Conservation (phyloP, 2,329 filamentous ascomycete species). For the Diplodia corticola region DNA sequence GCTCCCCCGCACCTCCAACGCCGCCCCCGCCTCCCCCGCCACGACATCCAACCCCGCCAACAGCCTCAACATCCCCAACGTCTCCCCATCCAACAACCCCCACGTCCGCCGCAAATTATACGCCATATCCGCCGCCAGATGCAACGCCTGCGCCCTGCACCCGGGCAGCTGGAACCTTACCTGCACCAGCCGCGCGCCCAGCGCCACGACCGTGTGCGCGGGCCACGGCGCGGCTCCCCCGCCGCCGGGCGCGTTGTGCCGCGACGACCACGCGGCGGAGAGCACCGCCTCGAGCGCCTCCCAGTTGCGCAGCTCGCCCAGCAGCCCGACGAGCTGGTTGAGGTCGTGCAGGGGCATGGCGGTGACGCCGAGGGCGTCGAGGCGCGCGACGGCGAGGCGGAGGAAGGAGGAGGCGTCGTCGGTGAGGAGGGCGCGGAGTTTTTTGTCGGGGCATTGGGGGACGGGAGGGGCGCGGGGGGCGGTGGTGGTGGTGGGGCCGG, state of each 20-base stretch:
- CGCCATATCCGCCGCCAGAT: slow-evolving; percentile 55
- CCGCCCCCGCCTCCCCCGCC: slow-evolving; percentile 38
- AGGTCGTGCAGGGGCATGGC: slow-evolving; percentile 44
- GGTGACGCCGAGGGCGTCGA: slow-evolving; percentile 44
- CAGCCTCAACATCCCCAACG: slow-evolving; percentile 51
- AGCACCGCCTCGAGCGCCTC: slow-evolving; percentile 41
- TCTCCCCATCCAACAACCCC: slow-evolving; percentile 49
- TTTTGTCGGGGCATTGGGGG: slow-evolving; percentile 34
- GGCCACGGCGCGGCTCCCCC: slow-evolving; percentile 32
- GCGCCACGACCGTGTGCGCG: slow-evolving; percentile 47
- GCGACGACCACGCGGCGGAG: slow-evolving; percentile 38
- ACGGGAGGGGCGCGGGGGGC: no score
- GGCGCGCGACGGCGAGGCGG: slow-evolving; percentile 38
- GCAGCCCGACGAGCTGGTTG: slow-evolving; percentile 46
- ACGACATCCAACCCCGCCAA: slow-evolving; percentile 52
- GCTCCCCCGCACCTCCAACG: slow-evolving; percentile 33
- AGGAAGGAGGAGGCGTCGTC: slow-evolving; percentile 44
- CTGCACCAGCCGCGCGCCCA: slow-evolving; percentile 54
- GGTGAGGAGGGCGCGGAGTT: slow-evolving; percentile 42
- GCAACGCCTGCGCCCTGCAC: slow-evolving; percentile 41
- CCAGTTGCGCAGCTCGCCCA: slow-evolving; percentile 49
- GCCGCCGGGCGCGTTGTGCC: no score
- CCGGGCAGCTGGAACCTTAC: slow-evolving; percentile 48
- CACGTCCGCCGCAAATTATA: slow-evolving; percentile 58
- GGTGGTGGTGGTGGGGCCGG: no score